These are phyloP conservation scores for Dothideomycetes sp. DNA, from an alignment of 2,329 filamentous ascomycete genomes.

Conservation along the genomic window DNA sequence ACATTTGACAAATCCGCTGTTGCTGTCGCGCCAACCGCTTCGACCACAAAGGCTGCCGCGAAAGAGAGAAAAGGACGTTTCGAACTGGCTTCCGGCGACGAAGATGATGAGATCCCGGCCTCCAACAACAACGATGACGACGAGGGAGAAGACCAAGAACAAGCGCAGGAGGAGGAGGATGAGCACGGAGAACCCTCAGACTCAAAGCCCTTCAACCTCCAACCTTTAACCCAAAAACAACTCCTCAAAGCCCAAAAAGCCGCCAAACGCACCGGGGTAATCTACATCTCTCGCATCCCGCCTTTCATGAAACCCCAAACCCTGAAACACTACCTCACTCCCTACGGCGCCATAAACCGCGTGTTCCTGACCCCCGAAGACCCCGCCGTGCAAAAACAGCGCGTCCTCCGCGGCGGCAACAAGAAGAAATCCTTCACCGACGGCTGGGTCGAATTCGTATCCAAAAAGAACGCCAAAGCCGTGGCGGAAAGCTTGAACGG, in stretches of 20 bases:
- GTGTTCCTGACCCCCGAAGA: conserved; percentile 75
- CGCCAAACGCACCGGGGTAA: conserved; percentile 64
- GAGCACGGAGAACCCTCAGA: conserved; percentile 19
- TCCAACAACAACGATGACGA: conserved; percentile 17
- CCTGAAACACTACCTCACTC: conserved; percentile 63
- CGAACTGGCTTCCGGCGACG: conserved; percentile 8
- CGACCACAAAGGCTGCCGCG: not conserved
- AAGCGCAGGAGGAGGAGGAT: conserved; percentile 23
- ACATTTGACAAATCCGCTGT: conserved; percentile 14
- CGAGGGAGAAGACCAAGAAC: conserved; percentile 12
- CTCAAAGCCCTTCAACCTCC: conserved; percentile 12
- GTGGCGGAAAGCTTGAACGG: conserved; percentile 69
- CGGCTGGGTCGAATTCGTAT: conserved; percentile 76
- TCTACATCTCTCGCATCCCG: conserved; percentile 75
- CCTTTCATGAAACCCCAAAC: conserved; percentile 83
- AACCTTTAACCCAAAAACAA: conserved; percentile 53
- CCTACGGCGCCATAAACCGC: conserved; percentile 56
- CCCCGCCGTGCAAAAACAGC: conserved; percentile 53
- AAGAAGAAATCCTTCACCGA: conserved; percentile 75
- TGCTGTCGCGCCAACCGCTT: conserved; percentile 12
- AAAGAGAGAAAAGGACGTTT: not conserved
- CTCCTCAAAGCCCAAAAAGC: conserved; percentile 55
- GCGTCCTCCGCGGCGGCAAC: conserved; percentile 66
- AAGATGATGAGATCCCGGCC: conserved; percentile 18
- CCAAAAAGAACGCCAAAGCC: conserved; percentile 68